A percentile compares a stretch with the other conserved stretches of the same genome.
Evolutionary conservation across 805 yeast species (phyloP).

Genomic region (Starmerella tilneyi): DNA sequence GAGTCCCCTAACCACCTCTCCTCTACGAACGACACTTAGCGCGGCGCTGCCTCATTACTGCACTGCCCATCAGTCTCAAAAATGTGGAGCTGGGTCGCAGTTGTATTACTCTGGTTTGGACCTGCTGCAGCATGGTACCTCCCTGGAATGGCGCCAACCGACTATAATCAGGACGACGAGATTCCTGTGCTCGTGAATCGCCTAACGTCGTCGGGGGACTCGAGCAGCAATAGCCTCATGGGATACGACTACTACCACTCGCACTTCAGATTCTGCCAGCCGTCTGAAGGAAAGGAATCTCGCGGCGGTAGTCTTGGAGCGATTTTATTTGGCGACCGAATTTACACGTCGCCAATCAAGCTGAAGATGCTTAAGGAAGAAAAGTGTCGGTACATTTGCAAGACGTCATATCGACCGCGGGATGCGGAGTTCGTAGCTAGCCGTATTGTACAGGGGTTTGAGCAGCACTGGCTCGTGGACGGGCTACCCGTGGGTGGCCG

Average conservation of each 20-base stretch:
- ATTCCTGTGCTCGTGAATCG: constrained; percentile 81
- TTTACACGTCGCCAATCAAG: constrained; percentile 82
- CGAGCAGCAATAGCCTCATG: constrained; percentile 27
- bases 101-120: constrained; percentile 11
- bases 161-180: constrained; percentile 59
- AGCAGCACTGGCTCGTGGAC: constrained; percentile 86
- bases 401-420: constrained; percentile 43
- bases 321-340: constrained; percentile 88
- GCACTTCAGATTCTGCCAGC: constrained; percentile 74
- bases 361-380: constrained; percentile 65
- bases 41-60: too few relatives aligned
- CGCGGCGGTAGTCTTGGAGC: constrained; percentile 89
- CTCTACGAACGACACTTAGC: too few relatives aligned
- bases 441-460: constrained; percentile 70
- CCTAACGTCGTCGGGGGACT: constrained; percentile 60
- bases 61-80: too few relatives aligned
- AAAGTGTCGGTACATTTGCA: constrained; percentile 60
- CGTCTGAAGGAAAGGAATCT: constrained; percentile 50
- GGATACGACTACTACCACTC: constrained; percentile 57
- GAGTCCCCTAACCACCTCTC: too few relatives aligned
- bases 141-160: constrained; percentile 94
- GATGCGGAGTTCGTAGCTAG: constrained; percentile 70
- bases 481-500: constrained; percentile 84
- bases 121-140: constrained; percentile 58
- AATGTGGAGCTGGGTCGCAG: constrained; percentile 1